Conservation (phyloP, 352 stramenopile genomes). For the Phytophthora macrochlamydospora region DNA sequence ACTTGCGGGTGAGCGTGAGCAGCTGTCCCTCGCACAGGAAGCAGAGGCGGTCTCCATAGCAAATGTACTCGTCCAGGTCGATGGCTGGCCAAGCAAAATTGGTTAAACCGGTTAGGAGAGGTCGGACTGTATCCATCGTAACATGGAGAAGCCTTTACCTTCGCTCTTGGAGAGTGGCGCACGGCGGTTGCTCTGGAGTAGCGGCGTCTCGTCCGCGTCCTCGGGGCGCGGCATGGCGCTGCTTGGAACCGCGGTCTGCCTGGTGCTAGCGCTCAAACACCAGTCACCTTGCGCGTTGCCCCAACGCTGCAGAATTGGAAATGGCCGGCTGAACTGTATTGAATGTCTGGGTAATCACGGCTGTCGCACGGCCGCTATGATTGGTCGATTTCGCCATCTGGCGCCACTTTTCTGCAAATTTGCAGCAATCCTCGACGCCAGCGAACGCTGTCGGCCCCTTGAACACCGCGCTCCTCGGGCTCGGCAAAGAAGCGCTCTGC, state of each 20-base stretch:
- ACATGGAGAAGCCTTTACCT: slow-evolving; percentile 1
- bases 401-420: background rate
- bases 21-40: slow-evolving; percentile 80
- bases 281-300: no score
- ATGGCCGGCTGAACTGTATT: background rate
- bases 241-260: slow-evolving; percentile 3
- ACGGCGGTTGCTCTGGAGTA: slow-evolving; percentile 27
- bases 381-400: no score
- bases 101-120: slow-evolving; percentile 2
- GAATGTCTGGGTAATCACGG: background rate
- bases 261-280: background rate
- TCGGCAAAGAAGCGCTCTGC: slow-evolving; percentile 2
- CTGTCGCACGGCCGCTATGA: no score
- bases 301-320: slow-evolving; percentile 22
- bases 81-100: slow-evolving; percentile 5
- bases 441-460: background rate
- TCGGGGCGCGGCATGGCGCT: slow-evolving; percentile 24
- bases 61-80: slow-evolving; percentile 66
- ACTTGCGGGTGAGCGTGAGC: slow-evolving; percentile 67
- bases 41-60: slow-evolving; percentile 74
- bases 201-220: slow-evolving; percentile 26
- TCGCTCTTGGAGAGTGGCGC: slow-evolving; percentile 30
- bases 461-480: background rate
- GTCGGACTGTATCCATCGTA: background rate
- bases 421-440: background rate